Conservation (phyloP, 2,329 filamentous ascomycete species). For the Botryotinia globosa region DNA sequence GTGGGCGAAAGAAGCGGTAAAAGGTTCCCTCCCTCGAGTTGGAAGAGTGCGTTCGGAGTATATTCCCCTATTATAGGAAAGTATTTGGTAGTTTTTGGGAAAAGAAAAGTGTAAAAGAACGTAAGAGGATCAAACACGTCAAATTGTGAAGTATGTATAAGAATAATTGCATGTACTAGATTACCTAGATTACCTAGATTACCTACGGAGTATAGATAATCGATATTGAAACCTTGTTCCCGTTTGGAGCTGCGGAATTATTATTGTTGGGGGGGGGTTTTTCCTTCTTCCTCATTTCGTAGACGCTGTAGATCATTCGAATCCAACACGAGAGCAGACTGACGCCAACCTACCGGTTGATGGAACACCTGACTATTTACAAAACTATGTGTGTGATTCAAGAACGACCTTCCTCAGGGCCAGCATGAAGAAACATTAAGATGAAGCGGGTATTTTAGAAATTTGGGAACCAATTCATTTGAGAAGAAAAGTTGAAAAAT, state of each 20-base stretch:
- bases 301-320: conserved; percentile 16
- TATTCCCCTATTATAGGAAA: conserved; percentile 11
- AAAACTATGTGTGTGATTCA: neutral
- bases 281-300: conserved; percentile 1
- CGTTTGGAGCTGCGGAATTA: neutral
- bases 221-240: conserved; percentile 11
- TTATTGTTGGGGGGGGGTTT: neutral
- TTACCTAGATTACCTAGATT: no score
- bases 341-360: conserved; percentile 7
- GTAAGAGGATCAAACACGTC: neutral
- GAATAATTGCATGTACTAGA: conserved; percentile 8
- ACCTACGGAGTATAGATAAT: neutral
- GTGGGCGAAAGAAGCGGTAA: conserved; percentile 22
- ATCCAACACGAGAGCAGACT: conserved; percentile 10
- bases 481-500: neutral
- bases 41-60: conserved; percentile 3
- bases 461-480: conserved; percentile 5
- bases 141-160: conserved; percentile 7
- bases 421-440: neutral
- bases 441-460: conserved; percentile 12
- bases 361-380: conserved; percentile 4
- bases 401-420: neutral
- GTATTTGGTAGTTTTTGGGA: neutral
- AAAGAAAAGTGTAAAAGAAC: conserved; percentile 2
- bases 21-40: conserved; percentile 3